Percentiles rank a stretch among this genome's conserved stretches.
Conservation (phyloP, 805 yeast species). For the Candida nitratophila region DNA sequence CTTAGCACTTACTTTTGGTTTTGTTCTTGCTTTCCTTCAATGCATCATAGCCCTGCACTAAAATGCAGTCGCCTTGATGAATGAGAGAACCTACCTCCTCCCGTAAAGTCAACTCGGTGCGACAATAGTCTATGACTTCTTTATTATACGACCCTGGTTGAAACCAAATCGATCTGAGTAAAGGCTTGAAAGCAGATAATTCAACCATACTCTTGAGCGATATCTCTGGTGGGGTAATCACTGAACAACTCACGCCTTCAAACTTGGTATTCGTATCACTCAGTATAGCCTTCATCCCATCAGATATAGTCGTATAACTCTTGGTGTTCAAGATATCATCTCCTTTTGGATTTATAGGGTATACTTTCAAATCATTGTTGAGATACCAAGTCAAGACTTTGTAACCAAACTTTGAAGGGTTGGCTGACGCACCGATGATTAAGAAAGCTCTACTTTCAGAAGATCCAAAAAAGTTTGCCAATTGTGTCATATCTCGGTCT, state of each 20-base stretch:
- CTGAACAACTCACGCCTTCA: constrained; percentile 52
- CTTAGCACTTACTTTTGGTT: too few species aligned
- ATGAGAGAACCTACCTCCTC: constrained; percentile 24
- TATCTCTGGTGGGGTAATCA: constrained; percentile 69
- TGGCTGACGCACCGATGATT: constrained; percentile 67
- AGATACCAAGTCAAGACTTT: constrained; percentile 66
- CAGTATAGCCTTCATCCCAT: neutral
- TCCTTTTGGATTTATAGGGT: constrained; percentile 59
- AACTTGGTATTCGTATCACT: constrained; percentile 12
- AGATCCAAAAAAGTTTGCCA: neutral
- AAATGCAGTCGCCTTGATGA: constrained; percentile 57
- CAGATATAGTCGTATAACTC: constrained; percentile 2
- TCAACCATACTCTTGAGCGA: constrained; percentile 39
- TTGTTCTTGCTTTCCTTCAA: constrained; percentile 10
- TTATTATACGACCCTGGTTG: constrained; percentile 75
- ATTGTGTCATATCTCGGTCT: too few species aligned
- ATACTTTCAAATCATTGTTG: constrained; percentile 45
- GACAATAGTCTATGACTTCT: constrained; percentile 34
- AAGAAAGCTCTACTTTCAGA: constrained; percentile 3
- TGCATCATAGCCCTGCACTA: constrained; percentile 57
- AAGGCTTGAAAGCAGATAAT: constrained; percentile 21
- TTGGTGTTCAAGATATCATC: constrained; percentile 28
- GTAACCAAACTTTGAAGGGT: constrained; percentile 60
- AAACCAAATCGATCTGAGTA: constrained; percentile 63
- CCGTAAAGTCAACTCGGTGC: constrained; percentile 23